Base-by-base conservation (phyloP, 805 yeast species). In the Priceomyces carsonii region DNA sequence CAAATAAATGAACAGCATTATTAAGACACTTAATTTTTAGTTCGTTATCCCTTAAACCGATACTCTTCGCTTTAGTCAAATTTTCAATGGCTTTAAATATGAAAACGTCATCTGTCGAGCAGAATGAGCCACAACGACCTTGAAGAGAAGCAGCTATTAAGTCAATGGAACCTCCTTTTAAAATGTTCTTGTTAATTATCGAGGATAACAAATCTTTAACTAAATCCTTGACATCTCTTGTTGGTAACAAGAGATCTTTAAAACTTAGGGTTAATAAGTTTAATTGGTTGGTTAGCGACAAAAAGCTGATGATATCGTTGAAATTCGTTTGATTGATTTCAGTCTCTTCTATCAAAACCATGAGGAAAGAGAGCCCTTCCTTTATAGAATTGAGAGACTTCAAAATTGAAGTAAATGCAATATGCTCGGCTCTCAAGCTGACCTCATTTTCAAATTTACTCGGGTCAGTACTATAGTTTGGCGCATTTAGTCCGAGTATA, bases 81-180 rank as follows among this genome's bases (percentile, higher is more conserved):
- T 85, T 89, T 57, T 93, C 99, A 48, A 89, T 80, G 0, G 97
- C 98, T 59, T 91, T 85, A 70, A 90, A 93, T 9, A 93, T 86
- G 40, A 89, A 73, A 18, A 93, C 96, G 60, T 93, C 99, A 46
- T 85, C 87, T 10, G 95, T 79, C 0, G 97, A 87, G 53, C 98
- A 93, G 61, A 89, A 93, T 0, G 95, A 80, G 1, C 95, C 95
- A 68, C 99, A 93, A 40, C 91, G 81, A 36, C 87, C 95, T 60
- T 93, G 96, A 33, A 93, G 66, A 1, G 90, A 80, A 22, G 82
- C 80, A 1, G 97, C 95, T 33, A 91, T 86, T 38, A 83, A 71
- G 55, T 91, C 98, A 29, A 93, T 91, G 0, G 95, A 85, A 3
- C 87, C 91, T n/a, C 99, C 98, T 45, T 85, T 79, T 24, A 86